Evolutionary conservation across 371 early-diverging fungal genomes (phyloP), one percentile per base, ranked within the genome.

Genomic region (Rhizopus sp.): DNA sequence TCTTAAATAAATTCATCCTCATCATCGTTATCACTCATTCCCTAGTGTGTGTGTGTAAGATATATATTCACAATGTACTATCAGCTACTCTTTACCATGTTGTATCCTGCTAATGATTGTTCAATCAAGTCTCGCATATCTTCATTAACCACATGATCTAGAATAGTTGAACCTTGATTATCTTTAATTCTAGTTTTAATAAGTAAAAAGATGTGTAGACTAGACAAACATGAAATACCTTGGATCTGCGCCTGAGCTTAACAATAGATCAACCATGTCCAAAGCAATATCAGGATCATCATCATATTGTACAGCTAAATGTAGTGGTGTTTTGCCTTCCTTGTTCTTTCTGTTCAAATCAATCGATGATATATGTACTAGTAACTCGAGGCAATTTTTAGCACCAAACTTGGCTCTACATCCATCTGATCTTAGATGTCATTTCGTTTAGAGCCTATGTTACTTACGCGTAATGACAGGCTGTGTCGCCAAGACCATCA

Each of bases 381-480:
- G 54, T 12, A 84, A 50, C 55, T 86, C 80, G 32, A 89, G 57
- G 49, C 88, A 88, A 15, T 73, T 77, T 48, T 82, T 57, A 0
- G 86, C 72, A 7, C 81, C 88, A 59, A 70, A 74, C 48, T 77
- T 66, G 30, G 86, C 86, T 13, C 88, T 88, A 71, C 3, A 12
- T 23, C 23, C 23, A 23, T 23, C 39, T 39, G 13, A 13, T 39
- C 8, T 39, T 10, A 39, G 39, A 10, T 39, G 2, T 39, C 39
- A 39, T 39, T 8, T 39, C 23, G 1, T 23, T 23, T 23, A 23
- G 23, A 23, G 23, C 23, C 2, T 23, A 23, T 23, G 23, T 23
- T 23, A 23, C 23, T 69, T 83, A 86, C 87, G 84, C 83, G 57
- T 85, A 82, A 56, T 89, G 89, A 38, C 83, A 75, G 6, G 87